phyloP scores from a whole-genome alignment of 1,139 yeast species.

The Debaryomyces nepalensis region DNA sequence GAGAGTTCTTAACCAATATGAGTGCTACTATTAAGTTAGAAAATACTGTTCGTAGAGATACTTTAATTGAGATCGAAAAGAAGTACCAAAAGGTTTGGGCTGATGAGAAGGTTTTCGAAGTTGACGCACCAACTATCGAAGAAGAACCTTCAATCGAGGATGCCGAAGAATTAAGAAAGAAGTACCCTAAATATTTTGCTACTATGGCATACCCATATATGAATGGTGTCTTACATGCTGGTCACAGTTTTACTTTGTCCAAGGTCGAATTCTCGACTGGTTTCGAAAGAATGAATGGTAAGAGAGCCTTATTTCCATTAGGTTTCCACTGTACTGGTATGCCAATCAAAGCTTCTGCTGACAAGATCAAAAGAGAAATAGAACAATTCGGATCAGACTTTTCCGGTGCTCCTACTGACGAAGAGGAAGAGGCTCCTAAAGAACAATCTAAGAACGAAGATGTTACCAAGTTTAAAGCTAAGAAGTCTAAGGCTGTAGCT shows the following conservation, averaged over 20 bases:
- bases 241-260: constrained; percentile 94
- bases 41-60: constrained; percentile 89
- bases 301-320: constrained; percentile 89
- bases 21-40: constrained; percentile 51
- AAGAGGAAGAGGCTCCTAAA: constrained; percentile 54
- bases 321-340: constrained; percentile 99
- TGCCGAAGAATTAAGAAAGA: constrained; percentile 72
- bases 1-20: constrained; percentile 28
- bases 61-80: constrained; percentile 85
- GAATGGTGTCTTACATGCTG: constrained; percentile 99
- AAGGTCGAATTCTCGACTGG: constrained; percentile 95
- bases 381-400: constrained; percentile 89
- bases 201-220: constrained; percentile 99
- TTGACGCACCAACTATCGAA: constrained; percentile 80
- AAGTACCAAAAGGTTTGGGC: constrained; percentile 89
- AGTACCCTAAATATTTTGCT: constrained; percentile 85
- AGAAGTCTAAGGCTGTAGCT: constrained; percentile 90
- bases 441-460: constrained; percentile 57
- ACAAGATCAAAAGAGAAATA: constrained; percentile 88
- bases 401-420: constrained; percentile 64
- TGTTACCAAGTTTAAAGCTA: constrained; percentile 87
- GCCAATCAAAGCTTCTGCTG: constrained; percentile 98
- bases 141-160: constrained; percentile 60
- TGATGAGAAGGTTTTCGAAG: constrained; percentile 81
- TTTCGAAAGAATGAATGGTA: constrained; percentile 93